Conservation (phyloP, 352 stramenopile species). For the Peronospora destructor region DNA sequence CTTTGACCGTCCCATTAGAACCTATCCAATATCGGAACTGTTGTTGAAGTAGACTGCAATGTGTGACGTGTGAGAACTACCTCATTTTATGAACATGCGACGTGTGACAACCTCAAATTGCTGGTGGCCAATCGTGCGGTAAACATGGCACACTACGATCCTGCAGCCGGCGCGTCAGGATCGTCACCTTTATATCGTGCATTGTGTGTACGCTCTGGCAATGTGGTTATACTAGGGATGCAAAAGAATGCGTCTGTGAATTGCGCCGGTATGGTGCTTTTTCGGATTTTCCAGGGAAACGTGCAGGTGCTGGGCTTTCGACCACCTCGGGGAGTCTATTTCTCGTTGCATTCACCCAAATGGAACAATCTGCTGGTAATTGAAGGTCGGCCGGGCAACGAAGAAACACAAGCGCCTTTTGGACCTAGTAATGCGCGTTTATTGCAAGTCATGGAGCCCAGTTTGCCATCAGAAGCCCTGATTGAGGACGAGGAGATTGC, state of each 20-base stretch:
- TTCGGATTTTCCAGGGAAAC: slow-evolving; percentile 77
- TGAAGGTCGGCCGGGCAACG: slow-evolving; percentile 25
- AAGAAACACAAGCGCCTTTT: slow-evolving; percentile 49
- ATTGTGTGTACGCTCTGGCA: slow-evolving; percentile 45
- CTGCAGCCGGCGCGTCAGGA: slow-evolving; percentile 4
- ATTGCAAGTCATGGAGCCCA: slow-evolving; percentile 40
- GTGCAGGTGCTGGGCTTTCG: slow-evolving; percentile 66
- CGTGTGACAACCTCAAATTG: slow-evolving; percentile 23
- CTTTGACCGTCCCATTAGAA: too few relatives aligned
- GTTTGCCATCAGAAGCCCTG: slow-evolving; percentile 15
- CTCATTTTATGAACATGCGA: slow-evolving; percentile 15
- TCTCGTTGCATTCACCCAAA: slow-evolving; percentile 72
- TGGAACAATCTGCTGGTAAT: slow-evolving; percentile 74
- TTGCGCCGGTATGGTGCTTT: slow-evolving; percentile 66
- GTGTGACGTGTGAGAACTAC: slow-evolving; percentile 10
- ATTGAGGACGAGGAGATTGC: slow-evolving; percentile 69
- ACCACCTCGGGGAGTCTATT: slow-evolving; percentile 66
- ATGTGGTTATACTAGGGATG: slow-evolving; percentile 63
- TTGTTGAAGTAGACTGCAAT: slow-evolving; percentile 11
- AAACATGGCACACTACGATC: slow-evolving; percentile 13
- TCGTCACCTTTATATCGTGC: slow-evolving; percentile 32
- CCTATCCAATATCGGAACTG: not conserved
- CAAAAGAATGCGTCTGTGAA: slow-evolving; percentile 38
- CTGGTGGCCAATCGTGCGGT: slow-evolving; percentile 15
- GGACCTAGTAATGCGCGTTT: slow-evolving; percentile 37